Evolutionary conservation across 257 asterid species (phyloP), one percentile per base, ranked within the genome.

Genomic region (Primulina huaijiensis): DNA sequence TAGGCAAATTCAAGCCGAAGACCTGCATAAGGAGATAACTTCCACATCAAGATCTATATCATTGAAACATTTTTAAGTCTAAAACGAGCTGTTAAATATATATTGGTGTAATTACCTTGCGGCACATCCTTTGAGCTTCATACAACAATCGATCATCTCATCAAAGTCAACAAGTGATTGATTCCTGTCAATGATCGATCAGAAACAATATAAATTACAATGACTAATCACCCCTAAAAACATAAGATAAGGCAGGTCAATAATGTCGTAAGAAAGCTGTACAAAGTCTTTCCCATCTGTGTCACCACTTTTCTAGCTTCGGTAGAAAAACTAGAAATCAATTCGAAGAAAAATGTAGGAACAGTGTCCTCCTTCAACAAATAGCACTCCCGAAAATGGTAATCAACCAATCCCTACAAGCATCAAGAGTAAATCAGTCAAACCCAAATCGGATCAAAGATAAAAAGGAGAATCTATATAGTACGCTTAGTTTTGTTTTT

Each of bases 41-140:
- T 37, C 40, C 20, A 50, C n/a, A 64, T 35, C 21, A 25, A 23
- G 38, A 23, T 12, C 35, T 8, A 60, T 11, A 9, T 27, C 30
- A 27, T 27, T 3, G 30, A 20, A 35, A 27, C n/a, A 34, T 10
- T 64, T 7, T n/a, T 29, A 64, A 8, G 10, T 37, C 57, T 19
- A 33, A 37, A 38, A 64, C 2, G 8, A 64, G 12, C 6, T 10
- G 33, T 64, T 64, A 20, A 9, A 64, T 19, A 37, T 19, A 8
- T 17, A 20, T 17, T 5, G 14, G 25, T 64, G 27, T 34, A 34
- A 64, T 64, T 64, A 64, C 68, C 68, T 20, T 37, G 68, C 68
- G 37, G 68, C 68, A 64, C 68, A 37, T 64, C 68, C 68, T 37
- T 64, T 64, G 56, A 64, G 68, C 33, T 64, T 64, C 57, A 64